These are phyloP conservation scores for Diaporthe batatas DNA, from an alignment of 2,329 filamentous ascomycete genomes.

Conservation along the genomic window DNA sequence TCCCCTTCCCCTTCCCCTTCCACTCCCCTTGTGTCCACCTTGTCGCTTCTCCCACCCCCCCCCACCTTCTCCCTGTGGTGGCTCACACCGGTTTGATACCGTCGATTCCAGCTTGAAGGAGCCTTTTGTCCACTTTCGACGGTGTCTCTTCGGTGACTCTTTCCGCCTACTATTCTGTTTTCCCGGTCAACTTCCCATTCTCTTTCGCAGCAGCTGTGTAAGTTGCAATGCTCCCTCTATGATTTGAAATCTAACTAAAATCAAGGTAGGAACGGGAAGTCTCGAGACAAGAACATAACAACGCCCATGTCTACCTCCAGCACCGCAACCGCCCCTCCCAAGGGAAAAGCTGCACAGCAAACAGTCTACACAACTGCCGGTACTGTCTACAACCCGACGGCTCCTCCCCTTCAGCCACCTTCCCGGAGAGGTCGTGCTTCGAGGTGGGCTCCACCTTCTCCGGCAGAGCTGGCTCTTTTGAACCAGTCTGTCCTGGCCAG, in stretches of 20 bases:
- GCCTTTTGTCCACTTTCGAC: neutral
- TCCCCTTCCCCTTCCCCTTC: no score
- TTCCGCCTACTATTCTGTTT: slow-evolving; percentile 4
- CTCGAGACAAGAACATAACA: slow-evolving; percentile 2
- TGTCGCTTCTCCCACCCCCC: neutral
- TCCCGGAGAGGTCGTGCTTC: slow-evolving; percentile 62
- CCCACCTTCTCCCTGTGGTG: neutral
- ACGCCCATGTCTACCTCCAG: slow-evolving; percentile 41
- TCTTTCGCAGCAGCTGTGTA: slow-evolving; percentile 23
- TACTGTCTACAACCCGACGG: slow-evolving; percentile 66
- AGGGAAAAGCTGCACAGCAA: slow-evolving; percentile 47
- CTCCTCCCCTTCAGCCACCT: slow-evolving; percentile 64
- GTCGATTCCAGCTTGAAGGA: neutral
- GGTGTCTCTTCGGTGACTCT: neutral
- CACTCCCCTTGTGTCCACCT: neutral
- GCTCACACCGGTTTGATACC: neutral
- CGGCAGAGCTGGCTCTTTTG: slow-evolving; percentile 53
- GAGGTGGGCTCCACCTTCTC: slow-evolving; percentile 54
- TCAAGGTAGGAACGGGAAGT: neutral
- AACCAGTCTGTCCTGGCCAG: slow-evolving; percentile 54
- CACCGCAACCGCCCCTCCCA: slow-evolving; percentile 35
- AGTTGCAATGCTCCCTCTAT: neutral
- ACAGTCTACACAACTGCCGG: slow-evolving; percentile 68
- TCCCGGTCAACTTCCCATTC: neutral
- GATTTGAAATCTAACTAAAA: neutral